phyloP scores from a whole-genome alignment of 495 filamentous ascomycete species.

The Penicillium goetzii region DNA sequence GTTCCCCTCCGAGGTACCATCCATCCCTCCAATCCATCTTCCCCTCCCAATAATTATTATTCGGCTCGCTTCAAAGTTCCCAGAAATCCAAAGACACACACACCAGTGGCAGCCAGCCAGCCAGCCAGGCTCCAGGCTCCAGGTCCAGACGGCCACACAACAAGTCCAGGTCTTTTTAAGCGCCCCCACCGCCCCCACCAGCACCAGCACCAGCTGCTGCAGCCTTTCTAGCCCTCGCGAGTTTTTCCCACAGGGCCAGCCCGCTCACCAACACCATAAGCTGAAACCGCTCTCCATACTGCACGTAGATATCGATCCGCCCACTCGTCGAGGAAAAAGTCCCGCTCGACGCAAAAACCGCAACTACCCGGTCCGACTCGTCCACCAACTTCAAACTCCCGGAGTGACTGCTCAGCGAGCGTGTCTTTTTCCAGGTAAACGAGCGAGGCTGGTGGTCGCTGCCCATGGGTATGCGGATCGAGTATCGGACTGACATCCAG shows the following conservation, averaged over 20 bases:
- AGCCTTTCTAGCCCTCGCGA: constrained; percentile 6
- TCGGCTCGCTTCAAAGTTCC: not conserved
- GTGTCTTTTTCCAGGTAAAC: constrained; percentile 43
- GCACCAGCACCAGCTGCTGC: constrained; percentile 12
- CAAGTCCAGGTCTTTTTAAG: not conserved
- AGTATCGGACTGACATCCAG: constrained; percentile 26
- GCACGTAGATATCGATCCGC: constrained; percentile 27
- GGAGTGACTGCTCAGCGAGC: constrained; percentile 27
- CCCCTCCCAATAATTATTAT: no score
- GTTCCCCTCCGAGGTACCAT: not conserved
- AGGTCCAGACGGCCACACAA: not conserved
- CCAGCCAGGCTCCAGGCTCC: not conserved
- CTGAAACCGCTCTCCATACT: constrained; percentile 24
- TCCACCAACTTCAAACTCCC: constrained; percentile 39
- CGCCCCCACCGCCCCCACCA: constrained; percentile 10
- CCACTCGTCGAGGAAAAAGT: constrained; percentile 20
- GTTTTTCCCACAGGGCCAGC: constrained; percentile 28
- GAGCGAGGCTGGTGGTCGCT: constrained; percentile 8
- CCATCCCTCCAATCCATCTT: not conserved
- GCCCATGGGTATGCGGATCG: constrained; percentile 30
- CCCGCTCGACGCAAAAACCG: constrained; percentile 33
- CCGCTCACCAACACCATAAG: constrained; percentile 30
- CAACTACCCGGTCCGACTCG: constrained; percentile 31
- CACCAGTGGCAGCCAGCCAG: not conserved
- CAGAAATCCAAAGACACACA: not conserved